Conservation (phyloP, 345 rosid species). For the Rubroshorea leprosula region DNA sequence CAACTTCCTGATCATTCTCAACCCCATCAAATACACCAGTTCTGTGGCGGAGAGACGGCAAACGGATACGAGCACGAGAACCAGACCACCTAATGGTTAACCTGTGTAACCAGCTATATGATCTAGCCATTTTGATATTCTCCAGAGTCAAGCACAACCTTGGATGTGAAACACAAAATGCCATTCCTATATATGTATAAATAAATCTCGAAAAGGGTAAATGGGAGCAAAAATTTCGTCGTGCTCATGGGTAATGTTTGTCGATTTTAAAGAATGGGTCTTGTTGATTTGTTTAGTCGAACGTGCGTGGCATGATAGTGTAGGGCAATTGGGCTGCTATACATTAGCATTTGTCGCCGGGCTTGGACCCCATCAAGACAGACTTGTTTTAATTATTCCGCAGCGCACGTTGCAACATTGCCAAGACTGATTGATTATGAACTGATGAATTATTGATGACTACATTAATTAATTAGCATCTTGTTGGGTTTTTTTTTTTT, state of each 20-base stretch:
- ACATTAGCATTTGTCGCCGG: neutral
- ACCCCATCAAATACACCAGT: constrained; percentile 23
- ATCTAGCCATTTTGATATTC: too few species aligned
- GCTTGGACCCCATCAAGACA: too few species aligned
- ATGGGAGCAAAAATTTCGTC: neutral
- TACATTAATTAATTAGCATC: too few species aligned
- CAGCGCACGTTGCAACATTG: too few species aligned
- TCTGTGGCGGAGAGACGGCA: constrained; percentile 35
- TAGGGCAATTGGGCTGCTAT: neutral
- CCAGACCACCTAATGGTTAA: constrained; percentile 33
- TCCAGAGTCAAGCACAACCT: too few species aligned
- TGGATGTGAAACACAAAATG: too few species aligned
- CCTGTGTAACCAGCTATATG: neutral
- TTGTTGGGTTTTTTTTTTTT: too few species aligned
- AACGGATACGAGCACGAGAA: constrained; percentile 32
- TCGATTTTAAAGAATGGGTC: neutral
- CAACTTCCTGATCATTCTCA: constrained; percentile 42
- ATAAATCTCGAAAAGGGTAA: neutral
- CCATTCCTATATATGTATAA: too few species aligned
- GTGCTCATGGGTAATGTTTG: neutral
- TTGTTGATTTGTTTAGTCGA: neutral
- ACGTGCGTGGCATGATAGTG: neutral
- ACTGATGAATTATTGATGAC: too few species aligned
- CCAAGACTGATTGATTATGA: too few species aligned
- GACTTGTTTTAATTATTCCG: neutral